Base-by-base conservation (phyloP, 257 asterid genomes). In the Nicotiana obtusifolia region DNA sequence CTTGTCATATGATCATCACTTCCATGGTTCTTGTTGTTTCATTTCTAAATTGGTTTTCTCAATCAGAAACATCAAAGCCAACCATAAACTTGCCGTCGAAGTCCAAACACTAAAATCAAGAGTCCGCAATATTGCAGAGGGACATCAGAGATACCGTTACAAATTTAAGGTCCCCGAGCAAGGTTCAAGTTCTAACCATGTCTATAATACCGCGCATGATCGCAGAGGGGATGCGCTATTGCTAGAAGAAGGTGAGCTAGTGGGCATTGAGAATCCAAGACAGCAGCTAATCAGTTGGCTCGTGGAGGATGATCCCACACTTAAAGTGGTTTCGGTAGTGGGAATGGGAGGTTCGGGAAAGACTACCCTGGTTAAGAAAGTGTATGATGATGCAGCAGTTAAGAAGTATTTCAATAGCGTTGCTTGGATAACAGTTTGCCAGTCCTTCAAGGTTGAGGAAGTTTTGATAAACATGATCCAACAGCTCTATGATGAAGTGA, bases 291-390 rank as follows among this genome's bases (percentile, higher is more conserved):
- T 60, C 10, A 28, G 62, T 65, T 64, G 59, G 66, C 75, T 86
- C 13, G 22, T 82, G 4, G 82, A 80, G 52, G 86, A 52, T 22
- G 78, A 78, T 80, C 68, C 66, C 10, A 24, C 56, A 54, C 85
- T 84, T 14, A 84, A 84, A n/a, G 86, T 77, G 44, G 61, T 86
- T 49, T 81, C 86, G 5, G 86, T 88, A 13, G 84, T 86, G 66
- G 87, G 87, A 19, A 86, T 88, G 88, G 91, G 86, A 1, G 87
- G 91, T 35, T 56, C 76, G 30, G 88, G 91, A 35, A 88, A 88
- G 79, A 86, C 91, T 41, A 86, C 89, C 22, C 76, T 88, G 47
- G 86, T 86, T 15, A 88, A 81, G 84, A 86, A 73, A 54, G 88
- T 86, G 60, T 83, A 60, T 5, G 87, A 87, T n/a, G 85, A 86